These are phyloP conservation scores for Aspergillus bertholletiae DNA, from an alignment of 495 filamentous ascomycete genomes.

Conservation along the genomic window DNA sequence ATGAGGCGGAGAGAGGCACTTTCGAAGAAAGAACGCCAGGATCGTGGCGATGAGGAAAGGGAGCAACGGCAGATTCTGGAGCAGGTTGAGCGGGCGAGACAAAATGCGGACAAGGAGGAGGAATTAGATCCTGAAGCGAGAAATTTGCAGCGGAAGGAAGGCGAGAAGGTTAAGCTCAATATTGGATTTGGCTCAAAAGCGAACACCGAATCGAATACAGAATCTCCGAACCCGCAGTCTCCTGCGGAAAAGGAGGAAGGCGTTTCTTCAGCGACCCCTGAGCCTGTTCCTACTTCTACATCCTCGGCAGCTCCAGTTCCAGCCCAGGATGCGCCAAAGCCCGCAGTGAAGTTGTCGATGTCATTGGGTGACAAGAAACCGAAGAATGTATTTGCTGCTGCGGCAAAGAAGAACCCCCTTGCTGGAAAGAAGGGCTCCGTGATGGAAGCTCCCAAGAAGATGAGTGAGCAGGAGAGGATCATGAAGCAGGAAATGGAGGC, in stretches of 20 bases:
- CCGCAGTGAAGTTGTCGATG: conserved; percentile 47
- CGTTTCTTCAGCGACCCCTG: conserved; percentile 13
- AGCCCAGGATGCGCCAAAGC: conserved; percentile 21
- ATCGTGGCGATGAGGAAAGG: conserved; percentile 84
- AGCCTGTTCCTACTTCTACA: conserved; percentile 16
- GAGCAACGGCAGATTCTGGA: conserved; percentile 75
- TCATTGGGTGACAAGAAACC: conserved; percentile 59
- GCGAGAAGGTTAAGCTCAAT: conserved; percentile 78
- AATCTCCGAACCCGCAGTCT: conserved; percentile 21
- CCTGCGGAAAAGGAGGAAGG: conserved; percentile 14
- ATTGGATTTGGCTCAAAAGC: conserved; percentile 53
- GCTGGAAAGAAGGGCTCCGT: conserved; percentile 58
- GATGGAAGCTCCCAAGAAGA: conserved; percentile 65
- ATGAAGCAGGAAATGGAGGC: conserved; percentile 78
- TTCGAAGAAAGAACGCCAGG: conserved; percentile 75
- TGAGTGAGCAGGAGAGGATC: conserved; percentile 85
- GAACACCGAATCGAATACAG: conserved; percentile 25
- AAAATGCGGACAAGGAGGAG: conserved; percentile 40
- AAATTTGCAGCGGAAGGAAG: conserved; percentile 64
- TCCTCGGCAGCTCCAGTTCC: conserved; percentile 17
- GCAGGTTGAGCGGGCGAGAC: conserved; percentile 73
- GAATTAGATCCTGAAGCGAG: conserved; percentile 38
- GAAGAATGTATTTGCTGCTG: conserved; percentile 79
- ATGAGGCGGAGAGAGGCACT: conserved; percentile 75
- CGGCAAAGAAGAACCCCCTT: conserved; percentile 61